A percentile compares a stretch with the other conserved stretches of the same genome.
These are phyloP conservation scores for Fagopyrum esculentum DNA, from an alignment of 148 eudicot genomes.

Conservation along the genomic window DNA sequence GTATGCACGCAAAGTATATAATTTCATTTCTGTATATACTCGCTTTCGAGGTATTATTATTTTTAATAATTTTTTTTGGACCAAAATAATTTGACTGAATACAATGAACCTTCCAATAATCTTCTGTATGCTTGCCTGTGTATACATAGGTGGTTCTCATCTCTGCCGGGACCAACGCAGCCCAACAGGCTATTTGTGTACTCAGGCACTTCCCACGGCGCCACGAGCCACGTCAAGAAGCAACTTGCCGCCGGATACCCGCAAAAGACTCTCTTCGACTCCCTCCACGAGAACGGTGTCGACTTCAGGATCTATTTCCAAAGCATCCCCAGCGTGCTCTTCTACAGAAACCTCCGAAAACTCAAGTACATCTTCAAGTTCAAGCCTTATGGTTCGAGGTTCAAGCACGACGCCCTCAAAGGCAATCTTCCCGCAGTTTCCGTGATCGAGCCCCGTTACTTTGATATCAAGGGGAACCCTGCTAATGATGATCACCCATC, in stretches of 20 bases:
- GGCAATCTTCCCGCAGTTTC: constrained; percentile 62
- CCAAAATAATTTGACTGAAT: too few species aligned
- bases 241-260: constrained; percentile 84
- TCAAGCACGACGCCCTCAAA: constrained; percentile 58
- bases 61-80: too few species aligned
- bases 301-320: constrained; percentile 78
- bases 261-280: constrained; percentile 80
- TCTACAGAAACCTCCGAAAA: constrained; percentile 80
- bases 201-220: constrained; percentile 93
- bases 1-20: neutral
- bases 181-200: constrained; percentile 85
- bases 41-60: too few species aligned
- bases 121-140: too few species aligned
- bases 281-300: constrained; percentile 56
- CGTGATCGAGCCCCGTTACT: constrained; percentile 90
- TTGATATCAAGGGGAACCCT: constrained; percentile 56
- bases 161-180: constrained; percentile 91
- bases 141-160: constrained; percentile 58
- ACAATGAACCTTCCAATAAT: too few species aligned
- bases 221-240: constrained; percentile 71
- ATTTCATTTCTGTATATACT: neutral
- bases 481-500: constrained; percentile 97
- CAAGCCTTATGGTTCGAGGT: constrained; percentile 46
- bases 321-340: constrained; percentile 65
- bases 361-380: constrained; percentile 79